phyloP scores from a whole-genome alignment of 106 monocot species.

The Platanthera guangdongensis region DNA sequence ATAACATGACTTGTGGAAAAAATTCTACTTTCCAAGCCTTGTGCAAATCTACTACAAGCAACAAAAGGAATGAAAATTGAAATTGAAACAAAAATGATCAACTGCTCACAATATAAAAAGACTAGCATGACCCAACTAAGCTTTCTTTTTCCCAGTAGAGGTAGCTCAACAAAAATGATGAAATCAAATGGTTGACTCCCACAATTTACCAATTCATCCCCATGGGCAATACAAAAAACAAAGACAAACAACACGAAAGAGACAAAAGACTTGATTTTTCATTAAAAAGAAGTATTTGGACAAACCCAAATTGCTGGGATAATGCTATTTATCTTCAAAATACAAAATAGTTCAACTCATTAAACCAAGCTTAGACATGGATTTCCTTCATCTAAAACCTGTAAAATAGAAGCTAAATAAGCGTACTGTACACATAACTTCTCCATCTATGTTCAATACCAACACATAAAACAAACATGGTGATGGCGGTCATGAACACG shows the following conservation, averaged over 20 bases:
- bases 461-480: background rate
- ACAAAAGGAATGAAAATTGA: background rate
- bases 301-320: background rate
- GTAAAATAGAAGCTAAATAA: background rate
- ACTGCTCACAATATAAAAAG: background rate
- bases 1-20: background rate
- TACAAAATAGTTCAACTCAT: background rate
- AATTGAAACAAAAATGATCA: background rate
- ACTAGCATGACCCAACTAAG: background rate
- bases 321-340: constrained; percentile 2
- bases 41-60: background rate
- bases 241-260: background rate
- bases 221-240: background rate
- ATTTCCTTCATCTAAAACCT: constrained; percentile 7
- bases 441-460: background rate
- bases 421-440: constrained; percentile 1
- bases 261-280: background rate
- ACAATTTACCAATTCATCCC: background rate
- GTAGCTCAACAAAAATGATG: background rate
- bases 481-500: too few species aligned
- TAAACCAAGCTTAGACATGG: background rate
- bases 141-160: background rate
- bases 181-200: background rate
- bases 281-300: background rate
- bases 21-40: background rate